Base-by-base conservation (phyloP, 257 asterid genomes). In the Fraxinus cuspidata region DNA sequence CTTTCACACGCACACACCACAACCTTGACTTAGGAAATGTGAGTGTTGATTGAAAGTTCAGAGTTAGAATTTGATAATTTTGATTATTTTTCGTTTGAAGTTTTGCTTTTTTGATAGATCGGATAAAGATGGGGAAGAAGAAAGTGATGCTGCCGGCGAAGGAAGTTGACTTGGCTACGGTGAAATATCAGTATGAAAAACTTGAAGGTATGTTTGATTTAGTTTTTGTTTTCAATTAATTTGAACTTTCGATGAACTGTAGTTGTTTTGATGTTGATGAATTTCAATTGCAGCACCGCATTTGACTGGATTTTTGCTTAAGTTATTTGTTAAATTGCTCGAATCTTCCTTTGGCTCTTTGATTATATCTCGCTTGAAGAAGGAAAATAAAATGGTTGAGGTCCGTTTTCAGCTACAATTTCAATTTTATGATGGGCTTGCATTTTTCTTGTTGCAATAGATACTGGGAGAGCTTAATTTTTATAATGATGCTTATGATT, bases 231-330 rank as follows among this genome's bases (percentile, higher is more conserved):
- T 40, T 38, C 44, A n/a, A 37, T 73, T 74, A 51, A n/a, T 58
- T 34, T 35, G 6, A 3, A 56, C 27, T 21, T 56, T 9, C 27
- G 13, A n/a, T 56, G 27, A 44, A 19, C 37, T 66, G 28, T 47
- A 23, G 53, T 51, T 67, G n/a, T 5, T 21, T 42, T 28, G 37
- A 67, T 37, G 66, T 82, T 67, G 78, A 10, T 13, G 5, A 18
- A 27, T 73, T 49, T 32, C 21, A 13, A 29, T 70, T 83, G 91
- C 89, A 95, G 99, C 99, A 78, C 99, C 99, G 44, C 98, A 95
- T 84, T 77, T 93, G 89, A 91, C 97, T 84, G 98, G 99, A 78
- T 75, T 82, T 77, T 75, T 70, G 86, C 86, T 95, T 77, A 88
- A 88, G 80, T 60, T 91, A 2, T 90, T 91, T 73, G 88, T 90